These are phyloP conservation scores for Mallotus japonicus DNA, from an alignment of 441 rosid genomes.

Conservation along the genomic window DNA sequence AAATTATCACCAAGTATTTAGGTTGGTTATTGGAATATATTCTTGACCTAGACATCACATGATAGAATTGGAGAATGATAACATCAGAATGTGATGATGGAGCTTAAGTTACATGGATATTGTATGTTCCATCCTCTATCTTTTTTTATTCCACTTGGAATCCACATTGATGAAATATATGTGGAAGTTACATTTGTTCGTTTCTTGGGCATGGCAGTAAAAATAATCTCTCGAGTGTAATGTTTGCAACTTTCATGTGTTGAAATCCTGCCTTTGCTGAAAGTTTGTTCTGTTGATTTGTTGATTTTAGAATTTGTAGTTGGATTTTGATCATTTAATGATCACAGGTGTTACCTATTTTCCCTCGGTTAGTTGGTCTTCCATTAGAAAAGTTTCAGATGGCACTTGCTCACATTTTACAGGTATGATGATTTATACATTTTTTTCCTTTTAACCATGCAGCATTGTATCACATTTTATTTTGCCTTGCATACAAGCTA, in stretches of 20 bases:
- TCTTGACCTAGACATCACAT: not conserved
- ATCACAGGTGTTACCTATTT: conserved; percentile 90
- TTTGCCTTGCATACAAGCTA: not conserved
- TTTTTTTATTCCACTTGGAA: not conserved
- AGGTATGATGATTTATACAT: conserved; percentile 51
- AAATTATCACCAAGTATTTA: not conserved
- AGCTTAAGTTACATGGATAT: not conserved
- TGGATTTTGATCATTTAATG: conserved; percentile 20
- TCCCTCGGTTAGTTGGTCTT: conserved; percentile 90
- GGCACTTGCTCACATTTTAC: conserved; percentile 96
- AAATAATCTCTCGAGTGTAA: not conserved
- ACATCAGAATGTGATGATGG: not conserved
- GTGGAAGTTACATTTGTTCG: not conserved
- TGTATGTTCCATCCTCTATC: not conserved
- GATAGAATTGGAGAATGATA: not conserved
- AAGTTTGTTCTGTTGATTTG: not conserved
- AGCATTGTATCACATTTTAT: not conserved
- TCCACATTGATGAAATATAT: not conserved
- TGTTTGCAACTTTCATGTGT: not conserved
- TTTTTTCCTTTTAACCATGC: conserved; percentile 1
- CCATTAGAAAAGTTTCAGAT: conserved; percentile 93
- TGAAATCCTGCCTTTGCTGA: not conserved
- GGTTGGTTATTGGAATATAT: not conserved
- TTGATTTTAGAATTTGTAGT: not conserved
- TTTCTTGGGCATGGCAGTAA: not conserved